Percentiles rank a stretch among this genome's conserved stretches.
Conservation (phyloP, 2,329 filamentous ascomycete species). For the Paracoccidioides lutzii region DNA sequence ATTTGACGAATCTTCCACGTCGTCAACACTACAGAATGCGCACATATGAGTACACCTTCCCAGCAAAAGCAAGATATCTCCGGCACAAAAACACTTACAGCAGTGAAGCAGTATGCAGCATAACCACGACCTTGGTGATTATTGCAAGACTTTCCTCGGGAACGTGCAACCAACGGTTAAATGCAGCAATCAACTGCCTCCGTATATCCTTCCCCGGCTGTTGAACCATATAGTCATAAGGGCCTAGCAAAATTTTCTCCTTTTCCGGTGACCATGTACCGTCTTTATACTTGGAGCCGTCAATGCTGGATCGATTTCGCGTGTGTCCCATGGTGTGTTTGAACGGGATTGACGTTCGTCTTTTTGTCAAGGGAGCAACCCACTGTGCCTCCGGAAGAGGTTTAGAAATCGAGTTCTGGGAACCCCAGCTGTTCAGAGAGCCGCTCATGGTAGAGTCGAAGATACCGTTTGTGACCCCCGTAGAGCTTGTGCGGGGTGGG, state of each 20-base stretch:
- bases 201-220: constrained; percentile 50
- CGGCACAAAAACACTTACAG: constrained; percentile 18
- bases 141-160: constrained; percentile 20
- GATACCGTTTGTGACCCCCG: constrained; percentile 33
- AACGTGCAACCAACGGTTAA: constrained; percentile 27
- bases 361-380: constrained; percentile 36
- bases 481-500: constrained; percentile 60
- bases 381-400: constrained; percentile 51
- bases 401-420: constrained; percentile 20
- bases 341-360: constrained; percentile 15
- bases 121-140: constrained; percentile 23
- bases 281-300: constrained; percentile 28
- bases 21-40: constrained; percentile 24
- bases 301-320: constrained; percentile 26
- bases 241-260: constrained; percentile 63
- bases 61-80: neutral
- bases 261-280: constrained; percentile 55
- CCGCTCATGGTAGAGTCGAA: constrained; percentile 5
- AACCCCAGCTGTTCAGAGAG: constrained; percentile 20
- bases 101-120: constrained; percentile 30
- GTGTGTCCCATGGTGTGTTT: constrained; percentile 14
- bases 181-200: constrained; percentile 24
- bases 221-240: constrained; percentile 66
- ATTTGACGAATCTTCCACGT: constrained; percentile 33
- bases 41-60: neutral